phyloP scores from a whole-genome alignment of 2,329 filamentous ascomycete species.

The Aaosphaeria pasadenensis region DNA sequence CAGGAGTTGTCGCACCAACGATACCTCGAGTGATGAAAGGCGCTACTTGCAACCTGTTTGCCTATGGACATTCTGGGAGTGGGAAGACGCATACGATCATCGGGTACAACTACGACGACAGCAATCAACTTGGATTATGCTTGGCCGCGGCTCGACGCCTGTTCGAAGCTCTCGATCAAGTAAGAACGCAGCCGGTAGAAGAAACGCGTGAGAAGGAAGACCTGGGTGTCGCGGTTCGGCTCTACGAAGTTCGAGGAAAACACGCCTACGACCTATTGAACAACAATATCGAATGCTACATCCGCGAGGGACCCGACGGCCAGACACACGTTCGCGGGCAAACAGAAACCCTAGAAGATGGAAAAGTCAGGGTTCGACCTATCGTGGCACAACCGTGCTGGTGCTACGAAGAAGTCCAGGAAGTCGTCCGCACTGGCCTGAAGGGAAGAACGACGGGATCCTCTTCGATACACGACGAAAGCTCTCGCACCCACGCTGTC shows the following conservation, averaged over 20 bases:
- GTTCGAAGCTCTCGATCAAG: constrained; percentile 15
- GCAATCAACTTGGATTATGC: constrained; percentile 36
- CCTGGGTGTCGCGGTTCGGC: constrained; percentile 38
- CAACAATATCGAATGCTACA: constrained; percentile 34
- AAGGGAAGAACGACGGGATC: constrained; percentile 32
- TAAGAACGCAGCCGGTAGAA: constrained; percentile 1
- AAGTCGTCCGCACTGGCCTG: constrained; percentile 27
- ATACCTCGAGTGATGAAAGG: constrained; percentile 35
- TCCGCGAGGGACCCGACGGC: constrained; percentile 43
- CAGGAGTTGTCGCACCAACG: constrained; percentile 30
- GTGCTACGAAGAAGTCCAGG: constrained; percentile 32
- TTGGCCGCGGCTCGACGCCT: constrained; percentile 34
- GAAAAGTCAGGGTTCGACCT: constrained; percentile 42
- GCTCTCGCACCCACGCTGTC: constrained; percentile 45
- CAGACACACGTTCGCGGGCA: constrained; percentile 41
- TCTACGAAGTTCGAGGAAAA: constrained; percentile 45
- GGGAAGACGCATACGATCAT: constrained; percentile 45
- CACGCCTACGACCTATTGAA: constrained; percentile 44
- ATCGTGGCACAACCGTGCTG: constrained; percentile 36
- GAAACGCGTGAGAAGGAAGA: constrained; percentile 3
- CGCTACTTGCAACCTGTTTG: constrained; percentile 42
- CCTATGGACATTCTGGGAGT: constrained; percentile 43
- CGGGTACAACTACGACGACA: constrained; percentile 40
- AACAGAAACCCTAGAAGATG: constrained; percentile 40
- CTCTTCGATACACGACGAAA: constrained; percentile 44